A percentile compares a stretch with the other conserved stretches of the same genome.
These are phyloP conservation scores for Cytospora piceicola DNA, from an alignment of 2,329 filamentous ascomycete genomes.

Conservation along the genomic window DNA sequence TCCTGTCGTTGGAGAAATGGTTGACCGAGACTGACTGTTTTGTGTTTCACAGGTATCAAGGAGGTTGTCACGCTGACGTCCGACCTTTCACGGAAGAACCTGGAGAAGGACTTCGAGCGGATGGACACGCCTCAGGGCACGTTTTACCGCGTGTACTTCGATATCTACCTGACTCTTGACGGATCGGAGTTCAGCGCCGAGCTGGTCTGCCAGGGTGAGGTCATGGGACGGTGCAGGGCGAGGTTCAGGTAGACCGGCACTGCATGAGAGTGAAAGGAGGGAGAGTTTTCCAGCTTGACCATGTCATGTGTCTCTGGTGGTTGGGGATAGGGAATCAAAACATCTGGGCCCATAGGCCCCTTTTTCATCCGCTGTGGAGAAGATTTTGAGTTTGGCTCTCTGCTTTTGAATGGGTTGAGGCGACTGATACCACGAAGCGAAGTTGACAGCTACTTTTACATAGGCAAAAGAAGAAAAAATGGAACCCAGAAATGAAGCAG, in stretches of 20 bases:
- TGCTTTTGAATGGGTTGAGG: conserved; percentile 23
- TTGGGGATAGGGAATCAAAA: conserved; percentile 4
- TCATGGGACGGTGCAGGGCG: conserved; percentile 95
- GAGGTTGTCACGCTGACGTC: conserved; percentile 97
- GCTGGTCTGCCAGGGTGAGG: conserved; percentile 97
- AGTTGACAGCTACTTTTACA: conserved; percentile 13
- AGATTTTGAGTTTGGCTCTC: conserved; percentile 13
- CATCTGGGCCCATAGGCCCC: conserved; percentile 1
- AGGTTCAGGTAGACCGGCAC: conserved; percentile 68
- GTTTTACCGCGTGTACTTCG: conserved; percentile 83
- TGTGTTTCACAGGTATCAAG: conserved; percentile 78
- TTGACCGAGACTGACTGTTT: conserved; percentile 26
- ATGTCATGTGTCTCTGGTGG: not conserved
- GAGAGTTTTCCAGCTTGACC: not conserved
- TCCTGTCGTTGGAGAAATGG: not conserved
- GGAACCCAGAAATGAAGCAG: not conserved
- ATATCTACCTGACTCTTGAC: conserved; percentile 89
- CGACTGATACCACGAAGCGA: conserved; percentile 25
- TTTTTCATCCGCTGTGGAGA: conserved; percentile 1
- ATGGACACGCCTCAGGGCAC: conserved; percentile 99
- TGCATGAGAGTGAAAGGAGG: not conserved
- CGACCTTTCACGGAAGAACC: conserved; percentile 94
- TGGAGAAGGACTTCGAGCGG: conserved; percentile 98
- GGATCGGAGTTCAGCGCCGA: conserved; percentile 98
- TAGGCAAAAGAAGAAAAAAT: not conserved